These are phyloP conservation scores for Scutellaria baicalensis DNA, from an alignment of 257 asterid genomes.

Conservation along the genomic window DNA sequence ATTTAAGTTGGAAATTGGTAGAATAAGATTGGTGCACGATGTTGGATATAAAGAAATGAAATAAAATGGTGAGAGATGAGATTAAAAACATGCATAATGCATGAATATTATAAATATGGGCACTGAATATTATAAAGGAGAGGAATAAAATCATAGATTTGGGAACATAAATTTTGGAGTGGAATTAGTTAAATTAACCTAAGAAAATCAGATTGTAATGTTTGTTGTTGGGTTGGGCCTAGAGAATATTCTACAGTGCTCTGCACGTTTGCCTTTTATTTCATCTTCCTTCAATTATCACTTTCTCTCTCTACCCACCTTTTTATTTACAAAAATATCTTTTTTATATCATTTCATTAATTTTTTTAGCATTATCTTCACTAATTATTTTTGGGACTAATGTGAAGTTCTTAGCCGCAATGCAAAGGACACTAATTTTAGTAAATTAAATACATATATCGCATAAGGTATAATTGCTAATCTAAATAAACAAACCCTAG, in stretches of 20 bases:
- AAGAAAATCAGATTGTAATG: constrained; percentile 13
- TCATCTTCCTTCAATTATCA: neutral
- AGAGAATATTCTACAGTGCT: constrained; percentile 18
- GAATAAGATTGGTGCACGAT: constrained; percentile 14
- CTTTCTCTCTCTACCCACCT: neutral
- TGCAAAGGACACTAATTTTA: too few relatives aligned
- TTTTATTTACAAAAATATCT: neutral
- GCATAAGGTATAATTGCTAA: too few relatives aligned
- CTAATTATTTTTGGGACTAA: too few relatives aligned
- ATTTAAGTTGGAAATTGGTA: neutral
- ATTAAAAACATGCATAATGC: constrained; percentile 17
- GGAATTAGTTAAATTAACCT: neutral
- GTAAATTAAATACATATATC: too few relatives aligned
- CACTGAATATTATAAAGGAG: neutral
- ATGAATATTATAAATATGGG: neutral
- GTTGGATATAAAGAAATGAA: neutral
- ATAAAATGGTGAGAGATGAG: constrained; percentile 2
- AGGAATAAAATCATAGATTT: constrained; percentile 20
- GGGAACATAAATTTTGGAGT: constrained; percentile 6
- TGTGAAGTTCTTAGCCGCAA: too few relatives aligned
- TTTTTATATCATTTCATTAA: neutral
- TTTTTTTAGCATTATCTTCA: too few relatives aligned
- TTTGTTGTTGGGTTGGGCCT: constrained; percentile 8
- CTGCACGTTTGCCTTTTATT: constrained; percentile 29
- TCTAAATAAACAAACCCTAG: too few relatives aligned